Evolutionary conservation across 192 early-diverging fungal genomes (phyloP).

Genomic region (Kickxella alabastrina): DNA sequence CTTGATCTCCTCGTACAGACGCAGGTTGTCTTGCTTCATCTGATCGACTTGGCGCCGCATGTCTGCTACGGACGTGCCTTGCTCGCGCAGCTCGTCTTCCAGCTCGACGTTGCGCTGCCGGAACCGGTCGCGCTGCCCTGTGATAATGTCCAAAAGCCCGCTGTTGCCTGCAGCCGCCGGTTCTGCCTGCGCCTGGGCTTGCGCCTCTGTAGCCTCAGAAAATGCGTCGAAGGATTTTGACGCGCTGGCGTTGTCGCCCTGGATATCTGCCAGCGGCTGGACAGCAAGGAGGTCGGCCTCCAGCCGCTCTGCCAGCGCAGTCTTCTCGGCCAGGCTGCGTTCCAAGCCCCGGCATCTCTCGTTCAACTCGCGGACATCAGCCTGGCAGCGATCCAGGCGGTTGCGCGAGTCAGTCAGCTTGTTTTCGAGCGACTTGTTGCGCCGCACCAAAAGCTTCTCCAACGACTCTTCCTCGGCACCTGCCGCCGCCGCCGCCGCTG

Average conservation of each 20-base stretch:
- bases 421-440: conserved; percentile 78
- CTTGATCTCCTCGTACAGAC: conserved; percentile 85
- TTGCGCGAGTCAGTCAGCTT: conserved; percentile 55
- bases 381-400: conserved; percentile 47
- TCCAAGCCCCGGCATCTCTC: conserved; percentile 51
- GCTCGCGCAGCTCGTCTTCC: conserved; percentile 65
- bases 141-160: conserved; percentile 74
- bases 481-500: conserved; percentile 35
- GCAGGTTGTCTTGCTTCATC: conserved; percentile 79
- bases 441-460: conserved; percentile 75
- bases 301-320: conserved; percentile 47
- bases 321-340: conserved; percentile 55
- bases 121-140: conserved; percentile 86
- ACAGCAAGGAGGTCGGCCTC: conserved; percentile 28
- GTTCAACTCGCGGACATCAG: conserved; percentile 30
- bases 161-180: background rate
- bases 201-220: no score
- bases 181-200: background rate
- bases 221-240: no score
- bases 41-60: conserved; percentile 61
- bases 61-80: conserved; percentile 50
- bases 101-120: conserved; percentile 81
- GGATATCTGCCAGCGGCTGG: background rate
- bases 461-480: conserved; percentile 59
- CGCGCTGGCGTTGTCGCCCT: background rate